A percentile compares a stretch with the other conserved stretches of the same genome.
Evolutionary conservation across 2,329 filamentous ascomycete species (phyloP).

Genomic region (Graphilbum ipis-grandicollis): DNA sequence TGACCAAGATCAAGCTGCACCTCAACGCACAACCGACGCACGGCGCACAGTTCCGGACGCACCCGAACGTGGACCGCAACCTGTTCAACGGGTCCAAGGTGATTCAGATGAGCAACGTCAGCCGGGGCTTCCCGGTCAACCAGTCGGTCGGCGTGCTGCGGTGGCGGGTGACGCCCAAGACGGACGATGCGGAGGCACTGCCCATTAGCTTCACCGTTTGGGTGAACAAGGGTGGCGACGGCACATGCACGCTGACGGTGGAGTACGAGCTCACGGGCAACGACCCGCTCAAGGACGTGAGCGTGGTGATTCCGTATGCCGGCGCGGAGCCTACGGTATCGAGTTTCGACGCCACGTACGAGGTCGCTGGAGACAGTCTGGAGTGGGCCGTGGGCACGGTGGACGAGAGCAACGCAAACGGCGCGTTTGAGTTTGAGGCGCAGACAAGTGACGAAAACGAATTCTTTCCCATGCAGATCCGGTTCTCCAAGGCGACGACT

Average conservation of each 20-base stretch:
- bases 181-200: slow-evolving; percentile 62
- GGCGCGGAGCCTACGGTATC: slow-evolving; percentile 75
- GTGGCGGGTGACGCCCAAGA: slow-evolving; percentile 75
- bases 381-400: slow-evolving; percentile 89
- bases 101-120: slow-evolving; percentile 79
- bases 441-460: slow-evolving; percentile 76
- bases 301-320: slow-evolving; percentile 73
- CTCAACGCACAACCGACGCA: slow-evolving; percentile 60
- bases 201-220: slow-evolving; percentile 96
- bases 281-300: slow-evolving; percentile 66
- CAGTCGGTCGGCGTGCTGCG: slow-evolving; percentile 84
- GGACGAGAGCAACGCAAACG: slow-evolving; percentile 63
- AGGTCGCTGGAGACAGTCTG: slow-evolving; percentile 79
- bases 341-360: slow-evolving; percentile 87
- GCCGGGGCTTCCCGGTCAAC: slow-evolving; percentile 85
- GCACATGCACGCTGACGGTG: slow-evolving; percentile 76
- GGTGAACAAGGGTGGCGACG: slow-evolving; percentile 74
- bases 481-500: slow-evolving; percentile 71
- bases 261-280: slow-evolving; percentile 86
- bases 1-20: slow-evolving; percentile 83
- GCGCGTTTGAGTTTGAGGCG: slow-evolving; percentile 91
- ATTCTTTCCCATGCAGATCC: slow-evolving; percentile 94
- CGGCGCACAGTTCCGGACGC: slow-evolving; percentile 81
- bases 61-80: slow-evolving; percentile 87
- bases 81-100: slow-evolving; percentile 67